Evolutionary conservation across 2,329 filamentous ascomycete genomes (phyloP).

Genomic region (Magnaporthiopsis incrustans): DNA sequence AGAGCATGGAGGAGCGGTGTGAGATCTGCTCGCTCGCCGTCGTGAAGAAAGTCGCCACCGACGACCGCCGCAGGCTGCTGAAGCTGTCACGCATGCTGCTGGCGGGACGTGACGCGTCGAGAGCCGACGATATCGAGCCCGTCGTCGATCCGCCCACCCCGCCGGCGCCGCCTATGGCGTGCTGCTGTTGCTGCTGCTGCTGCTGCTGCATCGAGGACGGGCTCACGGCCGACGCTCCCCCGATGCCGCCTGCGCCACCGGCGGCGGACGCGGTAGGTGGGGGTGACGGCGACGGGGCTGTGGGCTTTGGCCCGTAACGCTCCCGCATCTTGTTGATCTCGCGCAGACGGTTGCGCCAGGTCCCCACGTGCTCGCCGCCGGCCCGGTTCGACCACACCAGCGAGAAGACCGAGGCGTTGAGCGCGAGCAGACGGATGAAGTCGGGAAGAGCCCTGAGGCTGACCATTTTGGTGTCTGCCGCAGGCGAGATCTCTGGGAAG

Average conservation of each 20-base stretch:
- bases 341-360: conserved; percentile 79
- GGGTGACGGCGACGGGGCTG: conserved; percentile 23
- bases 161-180: background rate
- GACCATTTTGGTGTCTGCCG: conserved; percentile 82
- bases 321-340: conserved; percentile 80
- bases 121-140: conserved; percentile 9
- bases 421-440: conserved; percentile 79
- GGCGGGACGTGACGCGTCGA: conserved; percentile 30
- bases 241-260: conserved; percentile 16
- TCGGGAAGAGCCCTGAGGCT: conserved; percentile 72
- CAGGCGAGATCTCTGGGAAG: conserved; percentile 87
- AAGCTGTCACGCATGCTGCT: conserved; percentile 53
- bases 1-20: conserved; percentile 52
- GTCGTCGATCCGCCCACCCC: conserved; percentile 7
- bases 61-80: conserved; percentile 52
- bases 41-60: conserved; percentile 57
- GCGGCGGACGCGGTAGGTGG: conserved; percentile 23
- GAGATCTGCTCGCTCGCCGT: conserved; percentile 47
- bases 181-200: background rate
- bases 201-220: conserved; percentile 2
- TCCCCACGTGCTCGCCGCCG: conserved; percentile 75
- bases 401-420: conserved; percentile 91
- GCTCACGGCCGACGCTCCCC: background rate
- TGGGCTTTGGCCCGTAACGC: conserved; percentile 43
- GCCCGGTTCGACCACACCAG: conserved; percentile 77